Base-by-base conservation (phyloP, 139 green algal genomes). In the Nannochloris sp. region DNA sequence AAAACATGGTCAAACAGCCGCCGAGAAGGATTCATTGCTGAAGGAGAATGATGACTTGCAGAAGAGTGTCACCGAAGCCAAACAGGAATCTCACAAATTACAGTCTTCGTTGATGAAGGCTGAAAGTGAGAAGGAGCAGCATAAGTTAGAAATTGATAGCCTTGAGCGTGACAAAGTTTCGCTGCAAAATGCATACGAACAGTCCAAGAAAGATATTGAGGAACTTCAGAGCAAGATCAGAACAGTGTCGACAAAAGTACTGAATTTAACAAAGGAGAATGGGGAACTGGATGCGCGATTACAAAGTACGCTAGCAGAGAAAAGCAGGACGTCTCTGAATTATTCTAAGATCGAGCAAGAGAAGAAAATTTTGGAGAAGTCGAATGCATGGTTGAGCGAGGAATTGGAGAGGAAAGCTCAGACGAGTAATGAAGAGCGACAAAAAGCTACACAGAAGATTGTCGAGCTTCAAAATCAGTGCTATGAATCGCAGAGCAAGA, bases 281-380 rank as follows among this genome's bases (percentile, higher is more conserved):
- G 62, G 54, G 5, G n/a, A 63, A 34, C 46, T 79, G 44, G 75
- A 79, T 43, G 72, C 67, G 1, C 40, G 54, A 31, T 53, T 72
- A 46, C 67, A 76, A 19, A 64, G 69, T 55, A 68, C 75, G 12
- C 44, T 69, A 62, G 75, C 63, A 3, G 57, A 64, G 15, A 23
- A 57, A 12, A 69, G 60, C 40, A 62, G 75, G 9, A 29, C 67
- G 10, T 19, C 57, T 34, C 53, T 75, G 27, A 58, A 57, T 1
- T 44, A 69, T 18, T 56, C 46, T 12, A 66, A 67, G 29, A 36
- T 84, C 51, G 64, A 69, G 48, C 76, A 81, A 67, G 68, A 83
- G 62, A 78, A 79, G 51, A 72, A 71, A 44, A 73, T 78, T 21
- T 48, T 84, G 43, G 64, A 83, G 67, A 72, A 70, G 60, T 61